Base-by-base conservation (phyloP, 1,284 basidiomycete species). In the Blastosporella zonata region DNA sequence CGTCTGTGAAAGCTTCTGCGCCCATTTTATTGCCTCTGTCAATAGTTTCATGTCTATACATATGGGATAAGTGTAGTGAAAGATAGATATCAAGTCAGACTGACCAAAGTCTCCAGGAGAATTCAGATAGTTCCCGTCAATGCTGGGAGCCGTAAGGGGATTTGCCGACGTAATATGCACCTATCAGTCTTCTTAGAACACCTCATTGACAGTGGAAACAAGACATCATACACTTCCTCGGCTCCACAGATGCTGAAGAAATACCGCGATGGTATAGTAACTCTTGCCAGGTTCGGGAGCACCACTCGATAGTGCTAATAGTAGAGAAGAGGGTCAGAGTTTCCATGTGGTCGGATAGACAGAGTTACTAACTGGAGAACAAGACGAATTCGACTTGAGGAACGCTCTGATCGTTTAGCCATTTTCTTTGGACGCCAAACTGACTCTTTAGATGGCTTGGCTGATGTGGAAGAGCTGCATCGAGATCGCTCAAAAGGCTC, bases 41-140 rank as follows among this genome's bases (percentile, higher is more conserved):
- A 55, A 34, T 3, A 52, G 38, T 28, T 55, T 47, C 25, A 55
- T 47, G 18, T 55, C 53, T 44, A 22, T 45, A 43, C n/a, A 20
- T 6, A 4, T n/a, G 18, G 9, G 4, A 17, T 17, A 15, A 35
- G 2, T 2, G 8, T 10, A 10, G 13, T 17, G 13, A 18, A 13
- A 6, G 9, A 17, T 7, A 20, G 7, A 20, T 12, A 2, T 3
- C 3, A n/a, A 29, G 43, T 17, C 7, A 10, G 7, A 29, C 33
- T 12, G 2, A 49, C 47, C 47, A 43, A 49, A 49, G 22, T 49
- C 41, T 8, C 40, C 41, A 12, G 35, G 27, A 22, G 40, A 35
- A 12, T 43, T 43, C 0, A 49, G 42, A 31, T 49, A 43, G 12
- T 43, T 17, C 9, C 40, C 40, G 21, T 43, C 42, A 13, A 49